A percentile compares a stretch with the other conserved stretches of the same genome.
Conservation (phyloP, 441 rosid genomes). For the Omphalea diandra region DNA sequence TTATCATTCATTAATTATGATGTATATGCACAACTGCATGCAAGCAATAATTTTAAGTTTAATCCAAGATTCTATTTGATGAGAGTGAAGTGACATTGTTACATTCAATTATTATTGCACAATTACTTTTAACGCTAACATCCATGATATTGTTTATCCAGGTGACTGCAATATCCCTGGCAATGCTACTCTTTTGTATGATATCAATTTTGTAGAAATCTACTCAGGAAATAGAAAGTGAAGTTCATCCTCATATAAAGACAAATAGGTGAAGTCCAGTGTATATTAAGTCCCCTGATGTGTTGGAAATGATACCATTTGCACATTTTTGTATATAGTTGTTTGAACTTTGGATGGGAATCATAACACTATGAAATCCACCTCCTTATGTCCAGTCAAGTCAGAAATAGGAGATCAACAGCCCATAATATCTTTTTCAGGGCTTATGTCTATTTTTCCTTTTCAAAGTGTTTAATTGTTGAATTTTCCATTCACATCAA, state of each 20-base stretch:
- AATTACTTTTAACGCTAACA: slow-evolving; percentile 14
- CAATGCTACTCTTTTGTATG: slow-evolving; percentile 87
- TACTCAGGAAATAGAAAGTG: slow-evolving; percentile 75
- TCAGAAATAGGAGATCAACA: neutral
- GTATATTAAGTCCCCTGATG: slow-evolving; percentile 23
- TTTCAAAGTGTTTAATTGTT: neutral
- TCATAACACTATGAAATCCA: neutral
- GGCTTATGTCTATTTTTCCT: neutral
- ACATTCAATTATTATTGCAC: neutral
- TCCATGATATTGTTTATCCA: slow-evolving; percentile 28
- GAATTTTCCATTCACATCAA: neutral
- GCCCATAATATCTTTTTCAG: neutral
- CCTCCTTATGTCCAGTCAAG: neutral
- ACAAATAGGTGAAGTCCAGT: slow-evolving; percentile 2
- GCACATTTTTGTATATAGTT: slow-evolving; percentile 2
- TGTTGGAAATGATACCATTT: slow-evolving; percentile 12
- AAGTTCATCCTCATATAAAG: slow-evolving; percentile 16
- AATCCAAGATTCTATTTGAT: neutral
- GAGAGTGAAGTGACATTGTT: neutral
- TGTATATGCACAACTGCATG: neutral
- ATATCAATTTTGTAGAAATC: slow-evolving; percentile 69
- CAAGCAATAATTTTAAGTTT: neutral
- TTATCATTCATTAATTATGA: too few species aligned
- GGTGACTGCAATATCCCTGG: slow-evolving; percentile 95
- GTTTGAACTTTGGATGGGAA: slow-evolving; percentile 1